Base-by-base conservation (phyloP, 441 rosid species). In the Bruguiera hainesii region DNA sequence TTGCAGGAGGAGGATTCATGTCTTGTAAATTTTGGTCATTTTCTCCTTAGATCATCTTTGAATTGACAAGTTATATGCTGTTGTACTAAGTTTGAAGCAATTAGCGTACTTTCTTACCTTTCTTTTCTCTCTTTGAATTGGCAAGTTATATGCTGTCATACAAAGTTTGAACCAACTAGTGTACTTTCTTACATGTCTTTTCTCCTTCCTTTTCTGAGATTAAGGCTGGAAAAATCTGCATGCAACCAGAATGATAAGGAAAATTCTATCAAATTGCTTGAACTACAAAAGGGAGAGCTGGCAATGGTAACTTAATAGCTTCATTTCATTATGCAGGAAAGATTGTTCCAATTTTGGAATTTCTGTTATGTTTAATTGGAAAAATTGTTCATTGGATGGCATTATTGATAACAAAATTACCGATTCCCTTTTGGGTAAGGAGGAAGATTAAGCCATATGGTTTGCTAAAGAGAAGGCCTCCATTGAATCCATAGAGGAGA, bases 371-470 rank as follows among this genome's bases (percentile, higher is more conserved):
- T 46, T 71, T 67, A 62, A 29, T 49, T 63, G 20, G 56, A 35
- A 52, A 51, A 39, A 53, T 67, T 71, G 62, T 49, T 65, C 30
- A 57, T 64, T 57, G 55, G 29, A 37, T 64, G 39, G 13, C 63
- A 49, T 53, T 46, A 69, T 55, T 68, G 68, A 74, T 60, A 76
- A 72, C 80, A 76, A 89, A 80, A 84, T 91, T 60, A 83, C 82
- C 15, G 76, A 87, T 76, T 82, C 97, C 33, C 90, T 94, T 69
- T 79, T 89, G 82, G 93, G 88, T 78, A 88, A 89, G 82, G 98
- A 91, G 79, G 97, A 91, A 79, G 96, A 89, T 76, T 91, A 81
- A 81, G 92, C 93, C 55, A 83, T 91, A 77, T 87, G 89, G 92
- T 74, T 70, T 74, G 78, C 89, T 23, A 91, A 82, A 80, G 97